phyloP scores from a whole-genome alignment of 1,139 yeast species.

The Pichiaceae sp. region DNA sequence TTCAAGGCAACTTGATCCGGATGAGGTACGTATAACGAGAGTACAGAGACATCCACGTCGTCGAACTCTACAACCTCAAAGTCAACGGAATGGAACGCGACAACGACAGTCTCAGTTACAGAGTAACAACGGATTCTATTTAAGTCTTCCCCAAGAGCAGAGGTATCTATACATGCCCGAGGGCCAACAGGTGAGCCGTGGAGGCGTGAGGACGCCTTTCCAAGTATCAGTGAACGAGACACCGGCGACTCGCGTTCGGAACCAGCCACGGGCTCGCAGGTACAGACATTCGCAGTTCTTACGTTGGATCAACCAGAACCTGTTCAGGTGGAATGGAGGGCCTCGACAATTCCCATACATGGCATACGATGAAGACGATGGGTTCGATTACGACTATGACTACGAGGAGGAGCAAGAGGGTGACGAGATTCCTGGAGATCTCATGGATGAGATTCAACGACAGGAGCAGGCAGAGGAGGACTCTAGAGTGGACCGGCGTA shows the following conservation, averaged over 20 bases:
- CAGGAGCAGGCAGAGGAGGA: slow-evolving; percentile 24
- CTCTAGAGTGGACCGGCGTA: slow-evolving; percentile 18
- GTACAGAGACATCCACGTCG: too few species aligned
- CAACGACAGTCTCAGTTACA: too few species aligned
- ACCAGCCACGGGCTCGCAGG: too few species aligned
- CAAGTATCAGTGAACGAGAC: background rate
- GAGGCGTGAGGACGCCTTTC: slow-evolving; percentile 2
- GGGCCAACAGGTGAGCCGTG: slow-evolving; percentile 1
- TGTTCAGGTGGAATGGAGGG: too few species aligned
- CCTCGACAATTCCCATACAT: too few species aligned
- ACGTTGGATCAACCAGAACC: too few species aligned
- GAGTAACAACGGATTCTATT: slow-evolving; percentile 8
- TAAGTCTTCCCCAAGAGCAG: slow-evolving; percentile 3
- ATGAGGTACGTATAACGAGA: too few species aligned
- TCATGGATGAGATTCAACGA: slow-evolving; percentile 26
- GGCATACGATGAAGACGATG: too few species aligned
- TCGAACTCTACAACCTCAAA: too few species aligned
- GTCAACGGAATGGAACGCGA: too few species aligned
- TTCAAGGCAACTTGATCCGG: too few species aligned
- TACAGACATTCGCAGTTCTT: too few species aligned
- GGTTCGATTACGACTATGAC: background rate
- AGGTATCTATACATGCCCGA: slow-evolving; percentile 1
- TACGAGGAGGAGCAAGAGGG: background rate
- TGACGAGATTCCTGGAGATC: slow-evolving; percentile 26
- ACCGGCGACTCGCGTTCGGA: background rate